These are phyloP conservation scores for Phyllachora maydis DNA, from an alignment of 2,329 filamentous ascomycete species.

Conservation along the genomic window DNA sequence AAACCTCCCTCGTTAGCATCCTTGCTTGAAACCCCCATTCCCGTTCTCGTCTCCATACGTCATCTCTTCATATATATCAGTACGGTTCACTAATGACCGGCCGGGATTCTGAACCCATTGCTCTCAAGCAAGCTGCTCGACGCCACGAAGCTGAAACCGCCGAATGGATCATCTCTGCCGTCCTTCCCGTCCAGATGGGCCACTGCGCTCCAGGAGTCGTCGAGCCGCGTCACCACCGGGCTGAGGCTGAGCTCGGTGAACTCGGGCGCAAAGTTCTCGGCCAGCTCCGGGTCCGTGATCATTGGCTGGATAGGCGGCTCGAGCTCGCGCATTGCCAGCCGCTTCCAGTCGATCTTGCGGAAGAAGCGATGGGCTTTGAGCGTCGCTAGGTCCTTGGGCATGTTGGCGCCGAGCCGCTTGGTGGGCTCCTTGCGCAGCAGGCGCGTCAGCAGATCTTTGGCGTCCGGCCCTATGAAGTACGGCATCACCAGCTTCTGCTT, in stretches of 20 bases:
- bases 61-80: no score
- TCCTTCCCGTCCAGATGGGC: no score
- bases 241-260: conserved; percentile 77
- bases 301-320: conserved; percentile 81
- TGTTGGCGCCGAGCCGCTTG: conserved; percentile 73
- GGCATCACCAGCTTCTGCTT: conserved; percentile 79
- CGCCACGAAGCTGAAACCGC: conserved; percentile 43
- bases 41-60: no score
- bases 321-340: conserved; percentile 60
- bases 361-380: conserved; percentile 95
- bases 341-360: conserved; percentile 87
- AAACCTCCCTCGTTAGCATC: no score
- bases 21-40: no score
- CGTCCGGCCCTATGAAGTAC: conserved; percentile 78
- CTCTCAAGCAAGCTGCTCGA: conserved; percentile 34
- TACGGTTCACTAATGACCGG: neutral
- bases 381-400: conserved; percentile 67
- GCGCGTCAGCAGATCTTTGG: conserved; percentile 81
- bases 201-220: conserved; percentile 10
- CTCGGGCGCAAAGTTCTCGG: conserved; percentile 88
- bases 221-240: conserved; percentile 31
- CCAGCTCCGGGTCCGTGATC: conserved; percentile 86
- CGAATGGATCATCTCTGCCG: conserved; percentile 34
- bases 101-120: conserved; percentile 13
- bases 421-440: conserved; percentile 80